Base-by-base conservation (phyloP, 805 yeast genomes). In the Saccharomycopsis selenospora region DNA sequence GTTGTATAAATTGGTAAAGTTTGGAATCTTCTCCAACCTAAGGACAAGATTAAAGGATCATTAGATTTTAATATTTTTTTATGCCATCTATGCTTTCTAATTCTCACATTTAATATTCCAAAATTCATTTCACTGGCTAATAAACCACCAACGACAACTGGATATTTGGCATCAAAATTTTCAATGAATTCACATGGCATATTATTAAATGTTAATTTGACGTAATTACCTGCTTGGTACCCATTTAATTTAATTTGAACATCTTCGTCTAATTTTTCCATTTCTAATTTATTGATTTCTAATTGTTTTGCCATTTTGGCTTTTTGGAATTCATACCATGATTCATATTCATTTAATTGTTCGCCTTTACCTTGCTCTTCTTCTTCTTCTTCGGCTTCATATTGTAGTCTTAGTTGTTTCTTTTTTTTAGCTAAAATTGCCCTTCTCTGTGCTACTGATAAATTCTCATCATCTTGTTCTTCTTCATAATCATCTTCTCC, bases 11-110 rank as follows among this genome's bases (percentile, higher is more conserved):
- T 76, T 6, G 99, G 99, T 48, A 91, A 69, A 0, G 99, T 90
- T 67, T 93, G 99, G 70, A 93, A 95, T 65, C 99, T 76, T 70
- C 99, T 80, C 99, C 99, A 93, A 33, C 99, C 99, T 40, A 93
- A 68, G 0, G 98, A 91, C 43, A 93, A 64, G 47, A 93, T 88
- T 56, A 95, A 72, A 1, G 99, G 99, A 68, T 93, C 99, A 61
- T 88, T 95, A 7, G 97, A 79, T 66, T 93, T 93, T 59, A 93
- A 72, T 51, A 95, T 87, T 74, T 89, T 89, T 63, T 89, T 91
- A 68, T 93, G 97, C 99, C 99, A 93, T 71, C 99, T 81, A 64
- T 93, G 99, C 67, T 96, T 82, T 79, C 96, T 89, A 53, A 93
- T 79, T 69, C 98, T 80, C 43, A 87, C 96, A 61, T 87, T 91